Base-by-base conservation (phyloP, 345 rosid genomes). In the Rhizophora mangle region DNA sequence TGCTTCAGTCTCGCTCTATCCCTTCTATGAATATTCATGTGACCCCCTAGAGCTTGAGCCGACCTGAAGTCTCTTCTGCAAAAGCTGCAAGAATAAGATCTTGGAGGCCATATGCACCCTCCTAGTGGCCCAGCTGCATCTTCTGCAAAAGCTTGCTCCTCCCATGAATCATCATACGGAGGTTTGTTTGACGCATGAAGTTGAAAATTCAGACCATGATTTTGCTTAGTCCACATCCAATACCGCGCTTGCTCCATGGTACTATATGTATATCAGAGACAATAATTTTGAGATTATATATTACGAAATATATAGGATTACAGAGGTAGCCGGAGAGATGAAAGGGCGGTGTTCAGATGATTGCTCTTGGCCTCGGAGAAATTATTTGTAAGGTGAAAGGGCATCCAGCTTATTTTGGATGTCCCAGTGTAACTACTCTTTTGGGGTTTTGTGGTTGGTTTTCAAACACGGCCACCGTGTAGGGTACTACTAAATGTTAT, bases 201-300 rank as follows among this genome's bases (percentile, higher is more conserved):
- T 68, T 76, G 66, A 79, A 85, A 68, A 80, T 58, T 67, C 78
- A 80, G 69, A 69, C 69, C 68, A 47, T 63, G 84, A 46, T 78
- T 81, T 49, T 72, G 72, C 68, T 78, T 86, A 5, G 73, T 74
- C 89, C 84, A 83, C 86, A 80, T 78, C 90, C 84, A 81, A 63
- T 68, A 79, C 24, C 71, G 71, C 21, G 85, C 70, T 78, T 79
- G 77, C 53, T 84, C 85, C 88, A 85, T 82, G 24, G 22, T 7
- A 34, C 24, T 24, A 13, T 49, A 49, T 32, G 30, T 56, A 11
- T 22, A 24, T 27, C 60, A 3, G 30, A 56, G 29, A 24, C 60
- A 10, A 24, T 18, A 27, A 0, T 3, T 27, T 9, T 56, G 16
- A 22, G 60, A 56, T 9, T 56, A 22, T 56, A 56, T 8, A 24